Evolutionary conservation across 1,284 basidiomycete species (phyloP), one percentile per base, ranked within the genome.

Genomic region (Ceratobasidium sp.): DNA sequence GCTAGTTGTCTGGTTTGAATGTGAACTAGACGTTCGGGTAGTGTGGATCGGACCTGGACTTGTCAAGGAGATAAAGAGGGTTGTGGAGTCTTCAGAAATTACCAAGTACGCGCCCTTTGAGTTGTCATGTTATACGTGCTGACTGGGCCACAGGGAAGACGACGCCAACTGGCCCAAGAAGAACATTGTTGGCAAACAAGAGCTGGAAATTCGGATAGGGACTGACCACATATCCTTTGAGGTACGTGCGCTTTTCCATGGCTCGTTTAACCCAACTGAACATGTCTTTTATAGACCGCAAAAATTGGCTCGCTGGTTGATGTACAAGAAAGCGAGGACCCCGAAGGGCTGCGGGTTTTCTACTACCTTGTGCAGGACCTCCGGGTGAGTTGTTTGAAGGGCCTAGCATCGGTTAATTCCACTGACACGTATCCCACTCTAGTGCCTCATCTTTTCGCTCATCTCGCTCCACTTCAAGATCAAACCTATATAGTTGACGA

Each of bases 381-480:
- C 79, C 96, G 95, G 88, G 97, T 94, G 77, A 64, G 87, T 76
- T 11, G 34, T 34, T 39, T 34, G 24, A 51, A 46, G 19, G 6
- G 4, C 2, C 22, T 16, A 11, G 2, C 43, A 43, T 29, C 22
- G 51, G 34, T 14, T 27, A 13, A 24, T 46, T 46, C 31, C 43
- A 48, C 29, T n/a, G 16, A 34, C 22, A 31, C 43, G 31, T 16
- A 62, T 41, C 39, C 39, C 24, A 54, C 19, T 74, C 0, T 80
- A 98, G 96, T 98, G 96, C 83, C 88, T 98, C 77, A 96, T 98
- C 79, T 98, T 98, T 84, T 98, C 96, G 22, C 88, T 99, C 77
- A 98, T 98, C 81, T 95, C 94, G 14, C 88, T 98, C 54, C 96
- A 99, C 86, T 98, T 98, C 91, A 98, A 98, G 86, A 98, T 99